These are phyloP conservation scores for Macrotyloma uniflorum DNA, from an alignment of 306 rosid genomes.

Conservation along the genomic window DNA sequence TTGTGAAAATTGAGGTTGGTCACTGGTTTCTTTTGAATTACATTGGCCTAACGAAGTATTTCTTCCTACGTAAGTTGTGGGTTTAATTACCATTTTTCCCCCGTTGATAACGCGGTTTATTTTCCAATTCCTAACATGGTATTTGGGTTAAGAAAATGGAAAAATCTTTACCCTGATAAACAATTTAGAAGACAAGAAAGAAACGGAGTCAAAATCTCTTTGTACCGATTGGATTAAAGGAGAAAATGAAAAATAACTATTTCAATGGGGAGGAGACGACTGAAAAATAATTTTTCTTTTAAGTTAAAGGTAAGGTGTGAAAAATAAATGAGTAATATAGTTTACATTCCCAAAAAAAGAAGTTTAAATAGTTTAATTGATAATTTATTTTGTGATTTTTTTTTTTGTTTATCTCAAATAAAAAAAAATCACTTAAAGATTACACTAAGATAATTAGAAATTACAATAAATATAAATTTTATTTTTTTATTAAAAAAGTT, in stretches of 20 bases:
- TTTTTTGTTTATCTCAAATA: background rate
- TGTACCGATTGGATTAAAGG: background rate
- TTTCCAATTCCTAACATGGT: background rate
- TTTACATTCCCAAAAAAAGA: too few species aligned
- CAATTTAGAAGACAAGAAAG: background rate
- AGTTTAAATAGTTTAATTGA: background rate
- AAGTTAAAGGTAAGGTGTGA: background rate
- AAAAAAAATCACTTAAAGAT: background rate
- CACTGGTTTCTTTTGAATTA: background rate
- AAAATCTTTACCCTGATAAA: background rate
- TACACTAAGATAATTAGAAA: background rate
- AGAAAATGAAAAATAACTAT: background rate
- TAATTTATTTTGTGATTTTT: background rate
- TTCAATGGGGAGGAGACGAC: background rate
- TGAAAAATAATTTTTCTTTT: background rate
- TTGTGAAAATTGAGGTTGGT: background rate
- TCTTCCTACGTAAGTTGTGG: background rate
- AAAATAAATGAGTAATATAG: background rate
- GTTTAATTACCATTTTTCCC: background rate
- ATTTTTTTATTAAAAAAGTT: too few species aligned
- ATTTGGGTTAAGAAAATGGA: background rate
- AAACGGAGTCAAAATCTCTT: background rate
- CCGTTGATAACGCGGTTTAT: background rate
- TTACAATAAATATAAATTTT: too few species aligned
- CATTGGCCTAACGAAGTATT: background rate